Percentiles rank a stretch among this genome's conserved stretches.
Evolutionary conservation across 441 rosid species (phyloP).

Genomic region (Gossypium schwendimanii): DNA sequence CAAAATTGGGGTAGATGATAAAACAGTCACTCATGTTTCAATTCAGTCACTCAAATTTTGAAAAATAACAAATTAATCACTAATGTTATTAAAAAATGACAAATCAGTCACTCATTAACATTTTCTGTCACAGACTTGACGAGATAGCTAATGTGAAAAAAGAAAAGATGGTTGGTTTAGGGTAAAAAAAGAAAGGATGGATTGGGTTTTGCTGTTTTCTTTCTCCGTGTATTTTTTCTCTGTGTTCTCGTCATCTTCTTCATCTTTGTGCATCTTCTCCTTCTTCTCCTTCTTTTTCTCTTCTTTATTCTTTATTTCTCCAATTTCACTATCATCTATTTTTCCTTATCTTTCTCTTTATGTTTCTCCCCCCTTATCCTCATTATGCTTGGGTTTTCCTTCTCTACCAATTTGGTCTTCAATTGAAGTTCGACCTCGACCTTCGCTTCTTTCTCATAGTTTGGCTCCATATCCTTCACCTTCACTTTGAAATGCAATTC

Average conservation of each 20-base stretch:
- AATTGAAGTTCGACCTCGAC: slow-evolving; percentile 9
- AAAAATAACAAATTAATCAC: no score
- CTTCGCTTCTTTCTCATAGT: slow-evolving; percentile 28
- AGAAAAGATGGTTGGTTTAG: no score
- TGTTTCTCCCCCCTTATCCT: slow-evolving; percentile 15
- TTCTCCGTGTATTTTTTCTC: not conserved
- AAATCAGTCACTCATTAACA: no score
- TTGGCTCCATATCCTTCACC: slow-evolving; percentile 28
- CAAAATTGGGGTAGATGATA: no score
- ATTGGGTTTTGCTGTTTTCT: no score
- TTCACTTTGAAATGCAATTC: not conserved
- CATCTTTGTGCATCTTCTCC: slow-evolving; percentile 4
- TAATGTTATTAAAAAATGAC: no score
- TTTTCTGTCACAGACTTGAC: no score
- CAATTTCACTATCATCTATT: not conserved
- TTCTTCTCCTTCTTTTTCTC: slow-evolving; percentile 11
- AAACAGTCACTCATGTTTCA: no score
- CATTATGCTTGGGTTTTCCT: not conserved
- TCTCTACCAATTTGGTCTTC: no score
- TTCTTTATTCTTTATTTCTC: slow-evolving; percentile 10
- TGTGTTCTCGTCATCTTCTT: slow-evolving; percentile 11
- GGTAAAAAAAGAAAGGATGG: no score
- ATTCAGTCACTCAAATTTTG: no score
- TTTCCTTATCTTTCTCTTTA: slow-evolving; percentile 16
- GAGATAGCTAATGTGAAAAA: no score